Percentiles rank a stretch among this genome's conserved stretches.
These are phyloP conservation scores for Lolium rigidum DNA, from an alignment of 176 grass and related monocot species.

Conservation along the genomic window DNA sequence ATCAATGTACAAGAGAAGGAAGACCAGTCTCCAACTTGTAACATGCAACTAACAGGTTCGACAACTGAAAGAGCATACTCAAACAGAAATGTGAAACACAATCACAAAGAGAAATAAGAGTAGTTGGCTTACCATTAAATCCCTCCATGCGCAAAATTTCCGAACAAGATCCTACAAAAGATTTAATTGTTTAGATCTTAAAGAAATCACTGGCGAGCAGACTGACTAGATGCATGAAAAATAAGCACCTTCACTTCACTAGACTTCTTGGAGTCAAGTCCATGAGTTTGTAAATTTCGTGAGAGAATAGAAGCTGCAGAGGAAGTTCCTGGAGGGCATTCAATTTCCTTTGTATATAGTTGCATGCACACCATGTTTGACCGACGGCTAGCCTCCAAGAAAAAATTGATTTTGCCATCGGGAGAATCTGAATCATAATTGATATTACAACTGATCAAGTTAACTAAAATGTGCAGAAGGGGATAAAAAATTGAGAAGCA, in stretches of 20 bases:
- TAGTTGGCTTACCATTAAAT: constrained; percentile 86
- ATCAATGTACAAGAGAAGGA: constrained; percentile 16
- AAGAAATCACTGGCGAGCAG: constrained; percentile 24
- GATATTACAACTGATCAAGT: constrained; percentile 61
- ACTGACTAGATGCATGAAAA: constrained; percentile 33
- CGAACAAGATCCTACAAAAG: constrained; percentile 86
- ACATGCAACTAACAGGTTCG: constrained; percentile 22
- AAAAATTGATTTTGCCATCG: constrained; percentile 76
- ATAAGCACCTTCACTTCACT: constrained; percentile 84
- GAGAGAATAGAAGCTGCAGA: constrained; percentile 84
- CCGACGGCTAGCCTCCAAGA: constrained; percentile 79
- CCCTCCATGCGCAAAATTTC: constrained; percentile 95
- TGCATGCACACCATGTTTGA: constrained; percentile 95
- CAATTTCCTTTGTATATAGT: constrained; percentile 85
- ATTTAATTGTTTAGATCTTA: constrained; percentile 29
- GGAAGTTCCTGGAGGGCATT: constrained; percentile 78
- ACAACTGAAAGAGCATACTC: constrained; percentile 5
- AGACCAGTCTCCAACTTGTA: neutral
- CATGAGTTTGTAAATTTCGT: constrained; percentile 68
- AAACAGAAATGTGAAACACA: constrained; percentile 10
- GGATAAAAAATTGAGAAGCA: neutral
- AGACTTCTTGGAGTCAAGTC: constrained; percentile 60
- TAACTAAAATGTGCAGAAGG: constrained; percentile 32
- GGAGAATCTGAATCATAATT: constrained; percentile 73
- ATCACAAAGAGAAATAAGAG: constrained; percentile 28